These are phyloP conservation scores for Leccinellum luteum DNA, from an alignment of 768 basidiomycete genomes.

Conservation along the genomic window DNA sequence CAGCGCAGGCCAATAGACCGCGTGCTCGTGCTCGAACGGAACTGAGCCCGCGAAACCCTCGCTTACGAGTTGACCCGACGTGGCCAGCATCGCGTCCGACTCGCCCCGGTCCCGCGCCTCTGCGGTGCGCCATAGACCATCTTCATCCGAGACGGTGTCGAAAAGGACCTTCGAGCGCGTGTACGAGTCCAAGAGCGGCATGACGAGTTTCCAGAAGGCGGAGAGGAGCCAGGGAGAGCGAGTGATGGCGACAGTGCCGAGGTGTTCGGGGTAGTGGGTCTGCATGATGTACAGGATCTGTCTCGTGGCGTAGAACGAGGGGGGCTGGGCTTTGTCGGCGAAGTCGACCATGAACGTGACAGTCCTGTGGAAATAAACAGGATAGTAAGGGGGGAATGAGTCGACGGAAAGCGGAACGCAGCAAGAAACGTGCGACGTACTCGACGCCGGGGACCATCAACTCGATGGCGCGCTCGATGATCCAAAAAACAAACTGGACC, in stretches of 20 bases:
- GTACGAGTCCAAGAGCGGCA: conserved; percentile 79
- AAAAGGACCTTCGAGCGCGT: conserved; percentile 74
- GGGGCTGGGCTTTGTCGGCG: conserved; percentile 64
- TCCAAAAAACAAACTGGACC: conserved; percentile 72
- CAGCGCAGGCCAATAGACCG: conserved; percentile 70
- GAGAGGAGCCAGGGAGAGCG: conserved; percentile 77
- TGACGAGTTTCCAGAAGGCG: conserved; percentile 74
- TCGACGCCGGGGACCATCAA: conserved; percentile 82
- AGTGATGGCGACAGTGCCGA: conserved; percentile 51
- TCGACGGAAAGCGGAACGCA: background rate
- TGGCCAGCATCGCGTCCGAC: conserved; percentile 45
- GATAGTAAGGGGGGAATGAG: background rate
- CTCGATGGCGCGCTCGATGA: conserved; percentile 73
- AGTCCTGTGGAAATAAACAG: background rate
- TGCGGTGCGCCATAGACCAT: conserved; percentile 26
- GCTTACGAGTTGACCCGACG: conserved; percentile 64
- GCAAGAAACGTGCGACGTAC: conserved; percentile 40
- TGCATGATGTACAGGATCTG: conserved; percentile 54
- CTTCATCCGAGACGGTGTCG: conserved; percentile 47
- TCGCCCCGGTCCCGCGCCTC: conserved; percentile 17
- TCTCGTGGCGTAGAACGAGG: conserved; percentile 38
- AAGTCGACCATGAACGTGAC: conserved; percentile 68
- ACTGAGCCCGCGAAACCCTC: conserved; percentile 69
- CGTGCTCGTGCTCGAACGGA: conserved; percentile 71
- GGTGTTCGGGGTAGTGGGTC: background rate